A percentile compares a stretch with the other conserved stretches of the same genome.
These are phyloP conservation scores for Microcos paniculata DNA, from an alignment of 345 rosid species.

Conservation along the genomic window DNA sequence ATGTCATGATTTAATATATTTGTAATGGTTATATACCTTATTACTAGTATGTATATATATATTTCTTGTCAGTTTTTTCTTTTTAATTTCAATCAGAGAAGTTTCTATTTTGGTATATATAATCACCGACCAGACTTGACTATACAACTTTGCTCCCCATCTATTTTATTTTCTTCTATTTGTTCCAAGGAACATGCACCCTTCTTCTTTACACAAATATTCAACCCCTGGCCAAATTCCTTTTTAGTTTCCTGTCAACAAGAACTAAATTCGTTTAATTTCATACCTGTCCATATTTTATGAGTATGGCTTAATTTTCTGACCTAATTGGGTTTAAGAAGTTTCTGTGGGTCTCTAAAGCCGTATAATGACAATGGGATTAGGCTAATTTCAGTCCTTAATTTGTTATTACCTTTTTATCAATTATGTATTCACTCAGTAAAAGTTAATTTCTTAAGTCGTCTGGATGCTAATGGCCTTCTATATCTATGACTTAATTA, in stretches of 20 bases:
- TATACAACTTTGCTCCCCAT: background rate
- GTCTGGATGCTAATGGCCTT: background rate
- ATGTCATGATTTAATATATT: background rate
- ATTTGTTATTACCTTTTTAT: background rate
- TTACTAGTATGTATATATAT: too few relatives aligned
- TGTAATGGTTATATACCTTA: too few relatives aligned
- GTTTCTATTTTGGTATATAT: background rate
- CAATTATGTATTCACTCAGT: background rate
- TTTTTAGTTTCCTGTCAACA: background rate
- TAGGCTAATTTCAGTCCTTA: background rate
- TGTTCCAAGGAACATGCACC: constrained; percentile 2
- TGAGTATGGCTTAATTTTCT: background rate
- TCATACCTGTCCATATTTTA: background rate
- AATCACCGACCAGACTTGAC: constrained; percentile 9
- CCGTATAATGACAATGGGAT: background rate
- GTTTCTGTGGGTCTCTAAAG: background rate
- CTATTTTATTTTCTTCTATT: too few relatives aligned
- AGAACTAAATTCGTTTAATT: background rate
- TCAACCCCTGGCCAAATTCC: too few relatives aligned
- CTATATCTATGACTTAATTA: background rate
- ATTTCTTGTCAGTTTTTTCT: background rate
- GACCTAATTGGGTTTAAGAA: background rate
- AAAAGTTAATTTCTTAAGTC: background rate
- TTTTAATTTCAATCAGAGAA: background rate
- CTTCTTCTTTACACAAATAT: background rate